Evolutionary conservation across 75 land plant genomes (phyloP), one percentile per base, ranked within the genome.

Genomic region (Pseudotsuga menziesii): DNA sequence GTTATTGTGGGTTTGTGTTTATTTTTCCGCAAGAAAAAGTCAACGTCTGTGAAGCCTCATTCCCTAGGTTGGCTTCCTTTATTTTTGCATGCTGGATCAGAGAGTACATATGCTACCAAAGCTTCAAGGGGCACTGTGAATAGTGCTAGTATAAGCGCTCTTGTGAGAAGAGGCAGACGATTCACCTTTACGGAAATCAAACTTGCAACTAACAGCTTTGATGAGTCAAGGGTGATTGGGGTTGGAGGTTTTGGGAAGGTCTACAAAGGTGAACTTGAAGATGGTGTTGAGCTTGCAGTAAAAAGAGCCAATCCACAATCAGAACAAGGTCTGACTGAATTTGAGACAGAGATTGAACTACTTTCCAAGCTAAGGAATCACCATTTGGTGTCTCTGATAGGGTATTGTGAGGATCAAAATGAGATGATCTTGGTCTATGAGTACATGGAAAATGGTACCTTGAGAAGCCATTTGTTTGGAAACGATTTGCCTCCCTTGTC

Each of bases 401-500:
- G 90, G 0, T 90, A 82, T 80, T 92, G 94, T 59, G 90, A 92
- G 60, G 94, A 92, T 32, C 74, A 88, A 14, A 73, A 67, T 16
- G 94, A 92, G 83, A 90, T 90, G 94, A 85, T 89, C 23, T 66
- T 92, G 75, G 94, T 92, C 20, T 92, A 92, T 58, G 92, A 92
- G 67, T 90, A 85, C 85, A 92, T 92, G 94, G 83, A 87, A 2
- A 78, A 85, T 58, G 94, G 94, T 23, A 89, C 94, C 3, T 77
- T 92, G n/a, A 59, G 92, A 19, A 84, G 88, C n/a, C 94, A 90
- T 69, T 84, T 92, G 14, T 92, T 89, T 75, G 87, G 85, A 35
- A 83, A 86, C 0, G 83, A 82, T 58, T 76, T 81, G 61, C 77
- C 81, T 2, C 81, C 81, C 27, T 79, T 92, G 0, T 67, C 90